phyloP scores from a whole-genome alignment of 1,284 basidiomycete genomes.

The Tilletia indica region DNA sequence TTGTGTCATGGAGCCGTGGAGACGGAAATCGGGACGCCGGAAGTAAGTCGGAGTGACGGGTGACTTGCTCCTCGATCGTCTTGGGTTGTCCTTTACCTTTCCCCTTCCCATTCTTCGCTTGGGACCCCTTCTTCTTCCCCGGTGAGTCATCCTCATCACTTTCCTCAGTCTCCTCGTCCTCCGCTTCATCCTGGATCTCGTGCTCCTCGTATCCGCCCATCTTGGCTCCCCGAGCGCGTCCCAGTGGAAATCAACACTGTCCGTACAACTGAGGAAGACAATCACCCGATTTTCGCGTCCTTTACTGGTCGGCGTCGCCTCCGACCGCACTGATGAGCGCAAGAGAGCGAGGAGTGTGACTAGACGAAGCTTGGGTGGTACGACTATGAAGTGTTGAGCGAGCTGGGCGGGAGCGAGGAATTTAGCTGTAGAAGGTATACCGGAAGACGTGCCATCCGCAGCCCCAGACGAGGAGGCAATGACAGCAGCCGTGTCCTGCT shows the following conservation, averaged over 20 bases:
- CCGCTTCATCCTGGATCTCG: conserved; percentile 23
- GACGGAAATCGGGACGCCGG: conserved; percentile 79
- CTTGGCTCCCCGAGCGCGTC: conserved; percentile 73
- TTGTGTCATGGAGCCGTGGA: conserved; percentile 88
- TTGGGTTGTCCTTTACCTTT: conserved; percentile 29
- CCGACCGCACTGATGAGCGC: conserved; percentile 65
- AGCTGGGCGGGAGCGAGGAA: conserved; percentile 94
- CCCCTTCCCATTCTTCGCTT: conserved; percentile 6
- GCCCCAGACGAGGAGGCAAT: neutral
- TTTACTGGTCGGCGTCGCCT: conserved; percentile 40
- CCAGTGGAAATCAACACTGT: conserved; percentile 98
- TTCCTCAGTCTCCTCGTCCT: conserved; percentile 34
- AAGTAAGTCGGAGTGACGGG: conserved; percentile 68
- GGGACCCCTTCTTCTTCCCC: neutral
- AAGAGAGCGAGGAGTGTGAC: conserved; percentile 82
- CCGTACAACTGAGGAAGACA: conserved; percentile 93
- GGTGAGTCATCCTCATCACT: conserved; percentile 54
- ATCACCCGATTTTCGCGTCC: conserved; percentile 65
- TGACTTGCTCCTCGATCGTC: conserved; percentile 35
- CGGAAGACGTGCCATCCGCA: conserved; percentile 11
- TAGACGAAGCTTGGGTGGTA: conserved; percentile 86
- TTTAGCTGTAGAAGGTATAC: conserved; percentile 59
- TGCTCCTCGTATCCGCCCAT: conserved; percentile 63
- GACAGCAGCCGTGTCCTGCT: neutral
- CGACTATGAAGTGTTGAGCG: conserved; percentile 86